Evolutionary conservation across 2,329 filamentous ascomycete genomes (phyloP), one percentile per base, ranked within the genome.

Genomic region (Graphiopsis chlorocephala): DNA sequence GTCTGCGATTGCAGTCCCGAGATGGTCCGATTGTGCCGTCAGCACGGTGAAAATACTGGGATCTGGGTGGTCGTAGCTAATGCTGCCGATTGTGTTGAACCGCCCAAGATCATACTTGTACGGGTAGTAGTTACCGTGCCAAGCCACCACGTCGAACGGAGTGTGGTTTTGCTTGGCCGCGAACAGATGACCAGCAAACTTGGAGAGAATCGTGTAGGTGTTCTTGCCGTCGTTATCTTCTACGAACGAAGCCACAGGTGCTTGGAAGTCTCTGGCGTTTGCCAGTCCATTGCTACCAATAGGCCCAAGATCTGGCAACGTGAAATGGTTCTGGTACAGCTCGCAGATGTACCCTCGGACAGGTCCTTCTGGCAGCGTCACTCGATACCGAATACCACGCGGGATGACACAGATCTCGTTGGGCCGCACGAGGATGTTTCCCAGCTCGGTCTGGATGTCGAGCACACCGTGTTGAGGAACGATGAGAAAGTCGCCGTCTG

Each of bases 111-210:
- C 83, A 75, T 85, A 85, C 70, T 85, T 85, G 77, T 84, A 85
- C 0, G 83, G 83, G 62, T 86, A 86, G 70, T 89, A 89, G 60
- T 85, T 87, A n/a, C 88, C 88, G 69, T 90, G 88, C 88, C 88
- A 90, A 1, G 87, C 88, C 0, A 90, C 86, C 1, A 90, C 88
- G 69, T 91, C 88, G 71, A 90, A 91, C 0, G 89, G 88, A 2
- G 84, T 87, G 72, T 90, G 88, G 25, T 79, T 80, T 72, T 91
- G 88, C 25, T 81, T 82, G 63, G 84, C 86, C 25, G 78, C 79
- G 71, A 88, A 89, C 42, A 89, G 83, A 48, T 83, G 81, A 1
- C 87, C 87, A 1, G 81, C 82, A 53, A 90, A 83, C 71, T 90
- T 90, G 69, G 84, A 84, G 0, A 88, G 78, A 1, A 90, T 79